These are phyloP conservation scores for Neoboletus subvelutipes DNA, from an alignment of 768 basidiomycete genomes.

Conservation along the genomic window DNA sequence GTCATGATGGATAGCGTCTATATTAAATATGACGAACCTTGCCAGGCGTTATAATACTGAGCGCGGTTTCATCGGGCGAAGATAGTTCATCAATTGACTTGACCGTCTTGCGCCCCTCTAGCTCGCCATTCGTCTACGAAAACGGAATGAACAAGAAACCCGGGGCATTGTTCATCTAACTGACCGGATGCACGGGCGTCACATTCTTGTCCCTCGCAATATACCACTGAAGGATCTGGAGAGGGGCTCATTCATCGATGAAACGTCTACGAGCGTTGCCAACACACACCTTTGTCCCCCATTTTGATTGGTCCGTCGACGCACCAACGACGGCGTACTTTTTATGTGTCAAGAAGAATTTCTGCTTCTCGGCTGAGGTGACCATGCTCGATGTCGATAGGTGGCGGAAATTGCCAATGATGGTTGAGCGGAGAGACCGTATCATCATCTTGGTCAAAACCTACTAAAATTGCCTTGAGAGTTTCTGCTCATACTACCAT, in stretches of 20 bases:
- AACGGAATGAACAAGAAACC: background rate
- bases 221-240: constrained; percentile 79
- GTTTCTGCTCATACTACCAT: background rate
- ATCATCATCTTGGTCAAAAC: background rate
- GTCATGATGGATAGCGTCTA: background rate
- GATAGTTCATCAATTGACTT: constrained; percentile 55
- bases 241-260: background rate
- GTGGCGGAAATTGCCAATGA: constrained; percentile 4
- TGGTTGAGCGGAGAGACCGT: constrained; percentile 1
- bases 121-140: constrained; percentile 63
- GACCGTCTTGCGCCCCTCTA: constrained; percentile 65
- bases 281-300: constrained; percentile 67
- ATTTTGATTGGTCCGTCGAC: constrained; percentile 76
- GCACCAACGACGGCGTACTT: constrained; percentile 80
- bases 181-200: constrained; percentile 73
- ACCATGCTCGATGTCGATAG: constrained; percentile 23
- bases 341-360: constrained; percentile 58
- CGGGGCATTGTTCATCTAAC: constrained; percentile 14
- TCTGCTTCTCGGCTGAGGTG: constrained; percentile 43
- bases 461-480: background rate
- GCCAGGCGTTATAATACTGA: constrained; percentile 78
- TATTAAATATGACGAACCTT: constrained; percentile 46
- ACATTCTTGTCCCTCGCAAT: constrained; percentile 54
- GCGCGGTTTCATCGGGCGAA: constrained; percentile 61
- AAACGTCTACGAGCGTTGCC: no score